phyloP scores from a whole-genome alignment of 1,284 basidiomycete genomes.

The Entoloma clypeatum region DNA sequence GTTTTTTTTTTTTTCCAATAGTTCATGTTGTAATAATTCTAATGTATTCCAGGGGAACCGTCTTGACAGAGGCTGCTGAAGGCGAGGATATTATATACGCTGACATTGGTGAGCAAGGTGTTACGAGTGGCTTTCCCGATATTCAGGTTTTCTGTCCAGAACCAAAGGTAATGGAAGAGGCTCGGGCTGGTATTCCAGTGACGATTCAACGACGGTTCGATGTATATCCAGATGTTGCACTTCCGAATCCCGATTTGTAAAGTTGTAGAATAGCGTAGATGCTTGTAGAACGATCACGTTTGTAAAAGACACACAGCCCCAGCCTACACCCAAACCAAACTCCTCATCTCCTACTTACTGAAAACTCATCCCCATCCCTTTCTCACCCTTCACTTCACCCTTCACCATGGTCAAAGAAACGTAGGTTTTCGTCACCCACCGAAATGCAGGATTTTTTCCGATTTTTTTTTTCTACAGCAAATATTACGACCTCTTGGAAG shows the following conservation, averaged over 20 bases:
- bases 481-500: slow-evolving; percentile 88
- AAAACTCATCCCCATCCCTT: slow-evolving; percentile 18
- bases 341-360: slow-evolving; percentile 22
- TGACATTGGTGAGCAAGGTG: slow-evolving; percentile 66
- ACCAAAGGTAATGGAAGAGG: slow-evolving; percentile 61
- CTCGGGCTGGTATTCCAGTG: slow-evolving; percentile 82
- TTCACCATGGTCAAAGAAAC: slow-evolving; percentile 65
- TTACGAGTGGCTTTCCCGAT: slow-evolving; percentile 2
- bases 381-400: slow-evolving; percentile 19
- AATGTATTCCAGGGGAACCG: slow-evolving; percentile 58
- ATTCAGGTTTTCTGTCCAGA: slow-evolving; percentile 43
- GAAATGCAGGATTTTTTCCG: slow-evolving; percentile 4
- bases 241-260: slow-evolving; percentile 37
- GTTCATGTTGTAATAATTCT: slow-evolving; percentile 11
- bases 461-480: slow-evolving; percentile 48
- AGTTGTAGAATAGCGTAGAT: slow-evolving; percentile 38
- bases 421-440: slow-evolving; percentile 36
- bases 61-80: slow-evolving; percentile 78
- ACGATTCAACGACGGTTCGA: slow-evolving; percentile 88
- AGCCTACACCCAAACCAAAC: slow-evolving; percentile 18
- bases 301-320: slow-evolving; percentile 22
- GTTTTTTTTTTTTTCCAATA: slow-evolving; percentile 25
- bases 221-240: slow-evolving; percentile 86
- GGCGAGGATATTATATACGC: slow-evolving; percentile 79
- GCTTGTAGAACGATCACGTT: slow-evolving; percentile 39